Percentiles rank a stretch among this genome's conserved stretches.
Evolutionary conservation across 352 stramenopile genomes (phyloP).

Genomic region (Globisporangium canariense): DNA sequence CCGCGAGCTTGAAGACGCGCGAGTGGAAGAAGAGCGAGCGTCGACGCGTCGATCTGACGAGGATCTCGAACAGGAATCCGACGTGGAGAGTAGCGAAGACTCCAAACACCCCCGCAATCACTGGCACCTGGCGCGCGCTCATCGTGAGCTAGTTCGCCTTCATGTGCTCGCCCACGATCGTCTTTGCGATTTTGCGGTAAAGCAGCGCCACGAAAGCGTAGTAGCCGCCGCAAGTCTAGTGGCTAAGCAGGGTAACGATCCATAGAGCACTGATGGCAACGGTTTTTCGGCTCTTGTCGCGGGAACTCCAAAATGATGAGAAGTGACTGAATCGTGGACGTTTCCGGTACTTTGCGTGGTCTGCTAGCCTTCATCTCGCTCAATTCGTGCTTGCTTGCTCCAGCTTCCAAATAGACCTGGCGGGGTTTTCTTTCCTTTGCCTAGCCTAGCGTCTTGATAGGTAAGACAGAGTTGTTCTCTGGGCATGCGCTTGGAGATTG

Average conservation of each 20-base stretch:
- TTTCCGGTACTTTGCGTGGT: too few species aligned
- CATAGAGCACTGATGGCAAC: not conserved
- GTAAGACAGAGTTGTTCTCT: too few species aligned
- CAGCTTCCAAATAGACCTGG: too few species aligned
- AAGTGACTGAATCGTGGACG: not conserved
- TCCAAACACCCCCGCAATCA: not conserved
- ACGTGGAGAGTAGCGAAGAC: not conserved
- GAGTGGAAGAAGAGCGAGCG: not conserved
- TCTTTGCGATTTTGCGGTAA: not conserved
- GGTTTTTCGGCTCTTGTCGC: too few species aligned
- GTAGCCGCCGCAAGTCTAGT: not conserved
- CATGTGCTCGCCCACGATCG: not conserved
- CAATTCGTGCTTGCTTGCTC: too few species aligned
- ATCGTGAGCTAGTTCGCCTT: not conserved
- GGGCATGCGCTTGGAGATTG: too few species aligned
- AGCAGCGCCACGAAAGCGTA: not conserved
- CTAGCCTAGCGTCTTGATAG: too few species aligned
- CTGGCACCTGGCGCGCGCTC: not conserved
- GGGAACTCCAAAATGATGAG: too few species aligned
- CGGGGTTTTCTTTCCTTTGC: too few species aligned
- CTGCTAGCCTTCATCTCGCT: too few species aligned
- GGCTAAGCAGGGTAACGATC: not conserved
- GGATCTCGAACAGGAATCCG: not conserved
- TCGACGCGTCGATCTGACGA: not conserved
- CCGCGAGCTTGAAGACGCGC: not conserved